phyloP scores from a whole-genome alignment of 2,329 filamentous ascomycete genomes.

The Akanthomyces uredinophilus region DNA sequence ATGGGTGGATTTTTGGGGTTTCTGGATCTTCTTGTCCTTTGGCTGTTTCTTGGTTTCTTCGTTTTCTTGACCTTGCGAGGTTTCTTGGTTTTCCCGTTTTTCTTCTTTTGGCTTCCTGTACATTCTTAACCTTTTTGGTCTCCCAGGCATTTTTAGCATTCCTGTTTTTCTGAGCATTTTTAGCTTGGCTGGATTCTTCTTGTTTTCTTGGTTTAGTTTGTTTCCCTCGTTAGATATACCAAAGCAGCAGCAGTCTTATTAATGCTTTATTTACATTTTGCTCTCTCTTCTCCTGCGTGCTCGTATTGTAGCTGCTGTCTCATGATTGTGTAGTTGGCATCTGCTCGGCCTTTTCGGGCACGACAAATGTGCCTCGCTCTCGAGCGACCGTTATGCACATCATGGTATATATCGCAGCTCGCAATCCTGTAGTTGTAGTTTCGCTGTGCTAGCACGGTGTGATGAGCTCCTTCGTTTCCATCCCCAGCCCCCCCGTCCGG shows the following conservation, averaged over 20 bases:
- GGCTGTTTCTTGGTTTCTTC: no score
- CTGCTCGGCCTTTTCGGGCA: background rate
- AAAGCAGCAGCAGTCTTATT: conserved; percentile 19
- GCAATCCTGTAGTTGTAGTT: background rate
- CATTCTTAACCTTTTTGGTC: background rate
- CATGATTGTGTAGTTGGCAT: conserved; percentile 10
- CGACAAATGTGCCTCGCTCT: background rate
- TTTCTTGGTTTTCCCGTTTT: no score
- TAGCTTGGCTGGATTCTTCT: conserved; percentile 9
- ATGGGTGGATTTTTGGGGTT: no score
- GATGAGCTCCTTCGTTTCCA: background rate
- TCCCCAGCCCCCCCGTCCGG: no score
- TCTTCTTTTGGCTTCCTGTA: background rate
- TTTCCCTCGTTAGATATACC: conserved; percentile 14
- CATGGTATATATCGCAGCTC: conserved; percentile 4
- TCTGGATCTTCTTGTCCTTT: no score
- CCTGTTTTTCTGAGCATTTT: conserved; percentile 2
- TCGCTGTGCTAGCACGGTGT: background rate
- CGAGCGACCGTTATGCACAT: background rate
- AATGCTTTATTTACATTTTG: conserved; percentile 13
- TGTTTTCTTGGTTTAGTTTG: background rate
- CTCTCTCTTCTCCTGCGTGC: conserved; percentile 17
- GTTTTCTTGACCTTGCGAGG: no score
- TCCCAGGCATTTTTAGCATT: background rate
- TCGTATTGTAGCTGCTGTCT: background rate